These are phyloP conservation scores for Candida tammaniensis DNA, from an alignment of 805 yeast genomes.

Conservation along the genomic window DNA sequence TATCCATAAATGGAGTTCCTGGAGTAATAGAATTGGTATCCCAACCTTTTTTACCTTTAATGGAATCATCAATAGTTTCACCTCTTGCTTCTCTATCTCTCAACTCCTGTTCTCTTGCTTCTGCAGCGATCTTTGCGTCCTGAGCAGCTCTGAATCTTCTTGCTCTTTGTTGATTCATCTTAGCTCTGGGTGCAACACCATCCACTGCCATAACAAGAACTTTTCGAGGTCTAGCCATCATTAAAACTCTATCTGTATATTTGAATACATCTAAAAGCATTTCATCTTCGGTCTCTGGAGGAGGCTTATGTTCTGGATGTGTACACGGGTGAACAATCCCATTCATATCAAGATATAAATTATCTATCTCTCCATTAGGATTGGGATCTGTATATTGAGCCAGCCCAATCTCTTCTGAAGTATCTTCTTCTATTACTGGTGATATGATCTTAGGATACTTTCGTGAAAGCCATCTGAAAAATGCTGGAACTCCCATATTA, in stretches of 20 bases:
- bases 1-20: constrained; percentile 97
- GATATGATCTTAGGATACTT: constrained; percentile 93
- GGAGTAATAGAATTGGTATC: constrained; percentile 98
- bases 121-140: constrained; percentile 80
- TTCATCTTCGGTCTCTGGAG: constrained; percentile 95
- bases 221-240: constrained; percentile 94
- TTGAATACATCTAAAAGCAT: constrained; percentile 92
- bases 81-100: constrained; percentile 63
- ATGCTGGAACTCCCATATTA: constrained; percentile 95
- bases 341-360: constrained; percentile 93
- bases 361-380: constrained; percentile 95
- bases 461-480: constrained; percentile 91
- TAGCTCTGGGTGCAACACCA: constrained; percentile 98
- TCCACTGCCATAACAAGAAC: constrained; percentile 94
- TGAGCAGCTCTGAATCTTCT: constrained; percentile 90
- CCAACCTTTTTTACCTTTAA: constrained; percentile 77
- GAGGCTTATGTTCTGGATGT: constrained; percentile 94
- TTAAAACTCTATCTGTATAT: constrained; percentile 86
- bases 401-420: constrained; percentile 62
- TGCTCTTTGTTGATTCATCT: constrained; percentile 95
- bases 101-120: constrained; percentile 61
- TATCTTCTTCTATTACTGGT: constrained; percentile 78
- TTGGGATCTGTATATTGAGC: constrained; percentile 71
- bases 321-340: constrained; percentile 99
- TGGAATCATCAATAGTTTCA: constrained; percentile 70